A percentile compares a stretch with the other conserved stretches of the same genome.
Evolutionary conservation across 768 basidiomycete species (phyloP).

Genomic region (Naematelia aurantialba): DNA sequence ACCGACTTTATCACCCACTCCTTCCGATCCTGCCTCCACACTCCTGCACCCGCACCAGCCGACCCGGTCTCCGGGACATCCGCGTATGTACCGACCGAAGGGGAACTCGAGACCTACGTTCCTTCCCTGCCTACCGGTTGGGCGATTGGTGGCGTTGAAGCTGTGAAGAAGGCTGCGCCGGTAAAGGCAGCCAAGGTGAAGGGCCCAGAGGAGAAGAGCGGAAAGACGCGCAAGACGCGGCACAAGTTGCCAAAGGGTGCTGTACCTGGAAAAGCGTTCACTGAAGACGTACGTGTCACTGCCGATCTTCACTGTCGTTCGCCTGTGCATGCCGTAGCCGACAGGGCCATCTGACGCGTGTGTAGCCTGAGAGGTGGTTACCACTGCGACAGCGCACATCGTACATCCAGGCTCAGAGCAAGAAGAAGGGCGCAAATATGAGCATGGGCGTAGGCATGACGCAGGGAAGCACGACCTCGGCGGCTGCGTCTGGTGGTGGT

Average conservation of each 20-base stretch:
- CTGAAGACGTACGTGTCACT: conserved; percentile 51
- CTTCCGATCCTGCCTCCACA: conserved; percentile 43
- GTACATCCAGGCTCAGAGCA: conserved; percentile 30
- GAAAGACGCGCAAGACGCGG: conserved; percentile 32
- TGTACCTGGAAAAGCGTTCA: conserved; percentile 32
- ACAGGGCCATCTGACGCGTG: neutral
- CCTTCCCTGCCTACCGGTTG: conserved; percentile 45
- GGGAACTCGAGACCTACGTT: conserved; percentile 51
- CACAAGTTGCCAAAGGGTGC: conserved; percentile 49
- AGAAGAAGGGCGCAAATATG: conserved; percentile 49
- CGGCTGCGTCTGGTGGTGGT: conserved; percentile 18
- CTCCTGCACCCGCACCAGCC: conserved; percentile 20
- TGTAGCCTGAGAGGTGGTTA: conserved; percentile 51
- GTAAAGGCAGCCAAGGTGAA: conserved; percentile 9
- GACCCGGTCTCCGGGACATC: neutral
- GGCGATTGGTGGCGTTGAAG: conserved; percentile 20
- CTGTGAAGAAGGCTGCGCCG: conserved; percentile 3
- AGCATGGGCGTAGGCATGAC: conserved; percentile 50
- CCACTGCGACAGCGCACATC: conserved; percentile 44
- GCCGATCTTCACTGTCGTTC: too few species aligned
- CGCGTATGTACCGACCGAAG: conserved; percentile 29
- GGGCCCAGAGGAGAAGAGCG: conserved; percentile 10
- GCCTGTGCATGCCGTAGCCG: too few species aligned
- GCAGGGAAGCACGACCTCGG: conserved; percentile 32
- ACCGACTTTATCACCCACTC: conserved; percentile 68